Evolutionary conservation across 352 stramenopile genomes (phyloP), one percentile per base, ranked within the genome.

Genomic region (Phytophthora niederhauseri): DNA sequence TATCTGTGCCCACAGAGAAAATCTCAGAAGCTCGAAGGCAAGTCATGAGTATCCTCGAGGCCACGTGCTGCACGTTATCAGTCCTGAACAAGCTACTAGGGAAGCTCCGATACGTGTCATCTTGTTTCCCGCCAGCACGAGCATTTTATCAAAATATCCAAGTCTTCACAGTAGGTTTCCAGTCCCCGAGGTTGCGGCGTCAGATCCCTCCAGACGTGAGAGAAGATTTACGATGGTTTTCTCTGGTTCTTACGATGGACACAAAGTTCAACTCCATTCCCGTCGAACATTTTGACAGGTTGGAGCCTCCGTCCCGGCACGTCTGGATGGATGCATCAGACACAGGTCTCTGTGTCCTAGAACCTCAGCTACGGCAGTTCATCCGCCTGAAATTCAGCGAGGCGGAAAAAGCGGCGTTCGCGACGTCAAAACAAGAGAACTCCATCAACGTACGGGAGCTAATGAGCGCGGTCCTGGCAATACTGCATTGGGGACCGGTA

Each of bases 371-470:
- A 3, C 53, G 60, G 8, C 58, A 68, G 46, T 72, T 28, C 19
- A 59, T 68, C 3, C 52, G 52, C n/a, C 12, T 68, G 2, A 6
- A 43, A 56, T 72, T 68, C 46, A 36, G 6, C 12, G 22, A 20
- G 6, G 17, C 15, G 3, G 24, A 28, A 0, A 30, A 59, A 22
- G 1, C 31, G 19, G 38, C n/a, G 0, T 68, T 72, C 20, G 22
- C 20, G 0, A 34, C 4, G 0, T 38, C 52, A 1, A 73, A 68
- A 22, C 1, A 20, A 17, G 24, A 12, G 0, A 68, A 68, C 26
- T 68, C 59, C 2, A 72, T 68, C 17, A 64, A 68, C n/a, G 65
- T 68, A 2, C 1, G 65, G 4, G 65, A 64, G 15, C 6, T 60
- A 1, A 59, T 72, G 58, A 64, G 58, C 11, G 45, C 45, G 0